These are phyloP conservation scores for Akanthomyces dipterigenus DNA, from an alignment of 2,329 filamentous ascomycete species.

Conservation along the genomic window DNA sequence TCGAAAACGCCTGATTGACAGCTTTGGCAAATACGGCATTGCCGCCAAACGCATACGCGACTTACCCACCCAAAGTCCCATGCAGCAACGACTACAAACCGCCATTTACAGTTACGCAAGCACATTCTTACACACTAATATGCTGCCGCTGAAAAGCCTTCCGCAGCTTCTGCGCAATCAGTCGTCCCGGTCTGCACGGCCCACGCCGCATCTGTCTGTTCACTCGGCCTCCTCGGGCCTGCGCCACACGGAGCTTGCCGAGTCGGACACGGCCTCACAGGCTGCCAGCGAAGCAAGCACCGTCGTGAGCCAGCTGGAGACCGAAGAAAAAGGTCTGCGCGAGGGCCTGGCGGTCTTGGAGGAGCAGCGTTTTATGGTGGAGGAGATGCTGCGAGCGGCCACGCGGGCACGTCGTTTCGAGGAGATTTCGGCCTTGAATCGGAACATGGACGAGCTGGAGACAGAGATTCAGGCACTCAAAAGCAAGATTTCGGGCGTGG, in stretches of 20 bases:
- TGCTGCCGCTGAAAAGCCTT: conserved; percentile 76
- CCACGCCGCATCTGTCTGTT: conserved; percentile 25
- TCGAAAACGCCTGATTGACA: conserved; percentile 81
- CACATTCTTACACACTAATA: conserved; percentile 78
- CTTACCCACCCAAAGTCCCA: conserved; percentile 62
- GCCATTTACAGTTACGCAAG: conserved; percentile 78
- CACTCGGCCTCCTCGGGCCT: conserved; percentile 32
- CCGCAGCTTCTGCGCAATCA: conserved; percentile 55
- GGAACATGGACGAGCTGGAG: conserved; percentile 77
- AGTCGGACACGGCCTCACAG: conserved; percentile 39
- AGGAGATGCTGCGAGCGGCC: conserved; percentile 74
- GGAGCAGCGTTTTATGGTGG: conserved; percentile 85
- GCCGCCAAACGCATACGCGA: conserved; percentile 78
- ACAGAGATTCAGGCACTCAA: conserved; percentile 65
- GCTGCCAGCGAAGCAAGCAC: conserved; percentile 45
- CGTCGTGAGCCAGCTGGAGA: conserved; percentile 57
- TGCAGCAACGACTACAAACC: conserved; percentile 70
- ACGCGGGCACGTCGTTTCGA: conserved; percentile 74
- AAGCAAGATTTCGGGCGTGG: conserved; percentile 59
- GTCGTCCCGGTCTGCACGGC: conserved; percentile 25
- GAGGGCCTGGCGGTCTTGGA: conserved; percentile 79
- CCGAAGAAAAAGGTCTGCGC: conserved; percentile 74
- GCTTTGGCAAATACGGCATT: conserved; percentile 79
- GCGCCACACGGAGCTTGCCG: conserved; percentile 41
- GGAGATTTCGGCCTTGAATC: conserved; percentile 71